These are phyloP conservation scores for Monosporascus ibericus DNA, from an alignment of 2,329 filamentous ascomycete genomes.

Conservation along the genomic window DNA sequence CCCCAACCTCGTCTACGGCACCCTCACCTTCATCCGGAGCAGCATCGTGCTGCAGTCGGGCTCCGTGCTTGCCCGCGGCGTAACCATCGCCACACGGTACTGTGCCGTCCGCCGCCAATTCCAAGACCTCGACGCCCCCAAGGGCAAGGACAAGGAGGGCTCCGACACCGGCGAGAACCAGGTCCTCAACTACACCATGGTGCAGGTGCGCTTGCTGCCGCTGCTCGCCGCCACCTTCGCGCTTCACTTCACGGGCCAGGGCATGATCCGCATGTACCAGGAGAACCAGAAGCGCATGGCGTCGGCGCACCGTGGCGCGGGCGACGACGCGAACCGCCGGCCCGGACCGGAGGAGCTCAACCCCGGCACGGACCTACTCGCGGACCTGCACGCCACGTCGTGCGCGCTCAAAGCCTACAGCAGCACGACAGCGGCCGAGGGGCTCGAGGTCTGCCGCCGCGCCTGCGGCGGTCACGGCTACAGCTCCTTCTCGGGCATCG, in stretches of 20 bases:
- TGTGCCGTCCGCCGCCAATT: slow-evolving; percentile 71
- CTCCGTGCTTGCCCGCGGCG: slow-evolving; percentile 64
- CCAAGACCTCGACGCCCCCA: slow-evolving; percentile 60
- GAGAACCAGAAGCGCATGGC: slow-evolving; percentile 66
- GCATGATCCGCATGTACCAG: slow-evolving; percentile 69
- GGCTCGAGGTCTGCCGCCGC: slow-evolving; percentile 67
- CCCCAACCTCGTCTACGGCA: slow-evolving; percentile 66
- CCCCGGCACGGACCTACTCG: slow-evolving; percentile 60
- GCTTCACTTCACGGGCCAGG: slow-evolving; percentile 71
- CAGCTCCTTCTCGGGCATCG: slow-evolving; percentile 69
- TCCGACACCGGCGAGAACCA: slow-evolving; percentile 59
- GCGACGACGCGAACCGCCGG: slow-evolving; percentile 40
- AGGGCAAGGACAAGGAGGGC: slow-evolving; percentile 31
- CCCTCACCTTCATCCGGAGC: slow-evolving; percentile 68
- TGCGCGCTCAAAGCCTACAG: slow-evolving; percentile 70
- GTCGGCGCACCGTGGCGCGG: slow-evolving; percentile 28
- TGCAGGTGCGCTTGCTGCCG: slow-evolving; percentile 67
- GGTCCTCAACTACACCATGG: slow-evolving; percentile 77
- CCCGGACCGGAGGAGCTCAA: slow-evolving; percentile 63
- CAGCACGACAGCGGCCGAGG: slow-evolving; percentile 66
- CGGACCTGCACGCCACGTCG: slow-evolving; percentile 70
- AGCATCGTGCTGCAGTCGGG: slow-evolving; percentile 70
- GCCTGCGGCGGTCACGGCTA: slow-evolving; percentile 76
- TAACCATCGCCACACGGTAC: slow-evolving; percentile 73
- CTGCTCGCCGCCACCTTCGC: slow-evolving; percentile 69